A percentile compares a stretch with the other conserved stretches of the same genome.
These are phyloP conservation scores for Tuber brumale DNA, from an alignment of 495 filamentous ascomycete species.

Conservation along the genomic window DNA sequence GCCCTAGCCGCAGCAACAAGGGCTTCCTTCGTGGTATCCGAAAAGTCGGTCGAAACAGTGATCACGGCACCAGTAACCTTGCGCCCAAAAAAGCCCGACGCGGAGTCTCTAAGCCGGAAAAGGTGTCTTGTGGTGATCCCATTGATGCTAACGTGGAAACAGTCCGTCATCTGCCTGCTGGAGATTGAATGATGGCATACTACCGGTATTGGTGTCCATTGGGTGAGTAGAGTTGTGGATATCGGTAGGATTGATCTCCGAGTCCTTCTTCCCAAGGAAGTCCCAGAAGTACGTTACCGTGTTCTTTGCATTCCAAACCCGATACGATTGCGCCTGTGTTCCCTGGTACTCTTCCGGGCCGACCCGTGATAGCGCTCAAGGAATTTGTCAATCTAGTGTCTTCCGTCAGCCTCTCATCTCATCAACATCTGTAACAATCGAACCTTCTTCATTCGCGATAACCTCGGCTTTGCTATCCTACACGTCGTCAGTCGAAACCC, in stretches of 20 bases:
- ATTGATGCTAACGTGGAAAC: constrained; percentile 63
- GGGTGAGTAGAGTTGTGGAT: constrained; percentile 92
- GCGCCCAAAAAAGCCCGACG: constrained; percentile 85
- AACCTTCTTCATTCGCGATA: constrained; percentile 98
- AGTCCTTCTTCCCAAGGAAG: constrained; percentile 83
- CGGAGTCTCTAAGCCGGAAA: constrained; percentile 69
- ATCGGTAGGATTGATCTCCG: constrained; percentile 79
- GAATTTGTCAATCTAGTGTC: constrained; percentile 65
- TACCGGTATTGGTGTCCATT: constrained; percentile 60
- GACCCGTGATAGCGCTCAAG: constrained; percentile 85
- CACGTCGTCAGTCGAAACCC: constrained; percentile 11
- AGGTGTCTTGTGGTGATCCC: constrained; percentile 80
- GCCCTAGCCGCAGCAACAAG: constrained; percentile 67
- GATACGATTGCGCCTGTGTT: constrained; percentile 84
- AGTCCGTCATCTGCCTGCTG: constrained; percentile 64
- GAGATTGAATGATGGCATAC: constrained; percentile 72
- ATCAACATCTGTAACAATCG: constrained; percentile 13
- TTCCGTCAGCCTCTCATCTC: constrained; percentile 46
- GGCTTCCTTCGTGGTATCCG: constrained; percentile 73
- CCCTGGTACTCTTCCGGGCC: constrained; percentile 94
- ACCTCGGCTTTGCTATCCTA: constrained; percentile 91
- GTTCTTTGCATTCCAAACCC: constrained; percentile 84
- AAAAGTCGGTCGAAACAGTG: constrained; percentile 88
- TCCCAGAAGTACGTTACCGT: constrained; percentile 94
- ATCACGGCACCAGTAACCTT: constrained; percentile 87